Conservation (phyloP, 1,284 basidiomycete species). For the Austroboletus niveus region DNA sequence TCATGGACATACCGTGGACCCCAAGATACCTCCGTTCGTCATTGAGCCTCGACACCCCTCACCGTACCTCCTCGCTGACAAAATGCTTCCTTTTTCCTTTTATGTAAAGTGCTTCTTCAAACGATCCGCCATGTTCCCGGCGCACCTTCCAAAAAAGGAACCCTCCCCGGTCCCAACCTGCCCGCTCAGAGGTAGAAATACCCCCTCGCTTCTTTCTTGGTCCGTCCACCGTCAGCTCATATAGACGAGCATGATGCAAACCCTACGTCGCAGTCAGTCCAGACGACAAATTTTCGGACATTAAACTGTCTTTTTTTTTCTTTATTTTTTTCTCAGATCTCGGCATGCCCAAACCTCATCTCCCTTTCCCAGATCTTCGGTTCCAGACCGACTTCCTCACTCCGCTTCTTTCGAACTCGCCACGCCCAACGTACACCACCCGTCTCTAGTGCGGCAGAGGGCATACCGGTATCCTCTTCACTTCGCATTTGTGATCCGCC, state of each 20-base stretch:
- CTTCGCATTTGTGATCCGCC: slow-evolving; percentile 17
- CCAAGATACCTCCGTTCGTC: slow-evolving; percentile 5
- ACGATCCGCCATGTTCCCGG: slow-evolving; percentile 17
- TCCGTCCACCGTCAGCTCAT: slow-evolving; percentile 5
- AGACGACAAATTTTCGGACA: slow-evolving; percentile 17
- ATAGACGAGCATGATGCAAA: slow-evolving; percentile 2
- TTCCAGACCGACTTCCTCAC: slow-evolving; percentile 6
- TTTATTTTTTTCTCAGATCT: slow-evolving; percentile 11
- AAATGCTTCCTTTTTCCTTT: slow-evolving; percentile 11
- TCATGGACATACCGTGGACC: slow-evolving; percentile 9
- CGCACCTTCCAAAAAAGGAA: slow-evolving; percentile 6
- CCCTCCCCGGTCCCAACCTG: background rate
- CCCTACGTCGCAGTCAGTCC: background rate
- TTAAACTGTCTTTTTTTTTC: slow-evolving; percentile 19
- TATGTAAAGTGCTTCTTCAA: slow-evolving; percentile 18
- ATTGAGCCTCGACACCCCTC: background rate
- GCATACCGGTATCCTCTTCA: slow-evolving; percentile 3
- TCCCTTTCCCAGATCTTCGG: slow-evolving; percentile 16
- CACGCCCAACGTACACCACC: slow-evolving; percentile 5
- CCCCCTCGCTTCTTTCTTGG: slow-evolving; percentile 11
- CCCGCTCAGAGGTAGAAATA: background rate
- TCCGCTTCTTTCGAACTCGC: slow-evolving; percentile 13
- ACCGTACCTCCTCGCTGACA: background rate
- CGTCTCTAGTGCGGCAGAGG: slow-evolving; percentile 23
- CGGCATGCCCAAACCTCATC: slow-evolving; percentile 9